Evolutionary conservation across 257 asterid species (phyloP), one percentile per base, ranked within the genome.

Genomic region (Cinchona pubescens): DNA sequence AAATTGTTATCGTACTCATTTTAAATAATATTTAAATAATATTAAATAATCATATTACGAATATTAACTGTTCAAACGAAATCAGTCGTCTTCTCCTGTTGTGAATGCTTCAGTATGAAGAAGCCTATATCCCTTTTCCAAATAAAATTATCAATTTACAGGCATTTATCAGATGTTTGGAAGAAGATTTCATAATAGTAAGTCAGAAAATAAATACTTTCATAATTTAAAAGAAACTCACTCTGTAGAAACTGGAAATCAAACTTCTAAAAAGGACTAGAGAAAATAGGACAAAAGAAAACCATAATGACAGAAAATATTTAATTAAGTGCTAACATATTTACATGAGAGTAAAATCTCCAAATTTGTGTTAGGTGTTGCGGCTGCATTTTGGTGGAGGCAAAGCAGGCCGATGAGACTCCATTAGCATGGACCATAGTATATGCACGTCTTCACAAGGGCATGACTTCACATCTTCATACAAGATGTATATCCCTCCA

Each of bases 401-500:
- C 83, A 83, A 79, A 19, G 94, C 82, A 25, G 81, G 93, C 34
- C 86, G 90, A 71, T 91, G 93, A n/a, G 97, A 87, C 81, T 93
- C 96, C 78, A 94, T 96, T 80, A 94, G 71, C 80, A 94, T 91
- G 29, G 98, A 90, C 98, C 98, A 94, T 42, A 94, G 90, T 19
- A 94, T 92, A 75, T 94, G 97, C 63, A 94, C 98, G 34, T 94
- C 98, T 85, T 94, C 98, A 51, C 84, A 94, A 14, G 91, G 96
- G 84, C 98, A 94, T 5, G 97, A 89, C 83, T 90, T 94, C 62
- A 94, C 97, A 90, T 94, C 97, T 86, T 94, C 98, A 72, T 94
- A 92, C 83, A 94, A 83, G 30, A 94, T 90, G 81, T 94, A 92
- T 86, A 90, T 92, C 82, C 96, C 97, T 85, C 96, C 83, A 59